phyloP scores from a whole-genome alignment of 2,329 filamentous ascomycete genomes.

The Drechslerella coelobrocha region DNA sequence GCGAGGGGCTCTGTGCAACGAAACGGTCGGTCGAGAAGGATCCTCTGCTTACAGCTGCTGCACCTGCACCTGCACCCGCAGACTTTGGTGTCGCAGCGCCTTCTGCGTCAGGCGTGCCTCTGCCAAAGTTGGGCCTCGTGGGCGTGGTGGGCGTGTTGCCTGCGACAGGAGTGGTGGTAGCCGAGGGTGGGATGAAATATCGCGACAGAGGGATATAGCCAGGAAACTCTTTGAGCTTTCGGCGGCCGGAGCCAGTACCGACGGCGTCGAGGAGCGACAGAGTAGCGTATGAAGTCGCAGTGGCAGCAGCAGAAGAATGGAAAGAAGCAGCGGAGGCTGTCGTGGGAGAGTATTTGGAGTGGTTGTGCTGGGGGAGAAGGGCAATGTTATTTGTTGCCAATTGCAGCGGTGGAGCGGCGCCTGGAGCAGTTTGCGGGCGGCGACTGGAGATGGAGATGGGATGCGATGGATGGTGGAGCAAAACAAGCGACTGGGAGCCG shows the following conservation, averaged over 20 bases:
- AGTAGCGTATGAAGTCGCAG: slow-evolving; percentile 39
- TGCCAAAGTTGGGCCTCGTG: slow-evolving; percentile 24
- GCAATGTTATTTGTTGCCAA: slow-evolving; percentile 19
- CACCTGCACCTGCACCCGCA: not conserved
- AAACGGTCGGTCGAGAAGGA: not conserved
- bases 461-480: slow-evolving; percentile 35
- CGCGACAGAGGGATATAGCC: slow-evolving; percentile 46
- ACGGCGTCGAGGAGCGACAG: slow-evolving; percentile 38
- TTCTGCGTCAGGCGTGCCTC: slow-evolving; percentile 5
- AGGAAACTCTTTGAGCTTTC: slow-evolving; percentile 48
- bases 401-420: slow-evolving; percentile 22
- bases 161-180: slow-evolving; percentile 28
- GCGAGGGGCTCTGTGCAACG: slow-evolving; percentile 9
- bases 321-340: slow-evolving; percentile 9
- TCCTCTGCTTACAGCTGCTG: not conserved
- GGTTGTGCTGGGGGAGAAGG: not conserved
- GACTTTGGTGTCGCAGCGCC: slow-evolving; percentile 21
- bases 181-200: slow-evolving; percentile 46
- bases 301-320: slow-evolving; percentile 16
- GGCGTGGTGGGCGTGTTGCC: slow-evolving; percentile 42
- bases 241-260: slow-evolving; percentile 39
- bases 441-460: slow-evolving; percentile 27
- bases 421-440: slow-evolving; percentile 22
- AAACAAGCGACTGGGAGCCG: slow-evolving; percentile 41
- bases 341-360: not conserved